Conservation (phyloP, 306 rosid species). For the Bauhinia variegata region DNA sequence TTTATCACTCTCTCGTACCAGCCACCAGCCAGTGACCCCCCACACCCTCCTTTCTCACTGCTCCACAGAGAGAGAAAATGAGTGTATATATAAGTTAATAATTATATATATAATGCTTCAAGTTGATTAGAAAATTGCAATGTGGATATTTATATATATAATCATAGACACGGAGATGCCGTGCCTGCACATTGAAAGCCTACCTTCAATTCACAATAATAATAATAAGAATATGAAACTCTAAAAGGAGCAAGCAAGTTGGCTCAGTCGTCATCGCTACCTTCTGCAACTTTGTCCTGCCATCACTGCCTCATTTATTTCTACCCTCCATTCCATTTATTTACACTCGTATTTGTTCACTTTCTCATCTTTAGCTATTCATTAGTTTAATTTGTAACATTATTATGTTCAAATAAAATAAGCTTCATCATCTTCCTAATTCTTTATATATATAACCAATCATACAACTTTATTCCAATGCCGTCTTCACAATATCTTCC, state of each 20-base stretch:
- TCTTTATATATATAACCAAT: neutral
- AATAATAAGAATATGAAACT: conserved; percentile 23
- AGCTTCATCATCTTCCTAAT: neutral
- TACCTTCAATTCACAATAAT: conserved; percentile 17
- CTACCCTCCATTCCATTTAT: conserved; percentile 15
- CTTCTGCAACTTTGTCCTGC: conserved; percentile 28
- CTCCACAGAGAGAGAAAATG: conserved; percentile 8
- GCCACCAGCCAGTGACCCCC: conserved; percentile 48
- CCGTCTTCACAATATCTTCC: too few species aligned
- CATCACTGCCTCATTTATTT: conserved; percentile 43
- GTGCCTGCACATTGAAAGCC: conserved; percentile 66
- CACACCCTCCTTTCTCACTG: neutral
- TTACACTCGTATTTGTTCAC: conserved; percentile 18
- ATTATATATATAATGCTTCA: neutral
- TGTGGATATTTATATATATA: too few species aligned
- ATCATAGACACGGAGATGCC: conserved; percentile 73
- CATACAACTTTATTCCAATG: too few species aligned
- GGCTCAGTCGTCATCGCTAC: conserved; percentile 25
- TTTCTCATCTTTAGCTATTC: conserved; percentile 4
- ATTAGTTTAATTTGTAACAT: neutral
- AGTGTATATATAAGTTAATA: neutral
- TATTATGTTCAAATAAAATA: neutral
- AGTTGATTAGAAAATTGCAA: neutral
- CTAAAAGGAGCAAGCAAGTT: conserved; percentile 36
- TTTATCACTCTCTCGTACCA: conserved; percentile 26